Base-by-base conservation (phyloP, 2,329 filamentous ascomycete species). In the Helotiales sp. region DNA sequence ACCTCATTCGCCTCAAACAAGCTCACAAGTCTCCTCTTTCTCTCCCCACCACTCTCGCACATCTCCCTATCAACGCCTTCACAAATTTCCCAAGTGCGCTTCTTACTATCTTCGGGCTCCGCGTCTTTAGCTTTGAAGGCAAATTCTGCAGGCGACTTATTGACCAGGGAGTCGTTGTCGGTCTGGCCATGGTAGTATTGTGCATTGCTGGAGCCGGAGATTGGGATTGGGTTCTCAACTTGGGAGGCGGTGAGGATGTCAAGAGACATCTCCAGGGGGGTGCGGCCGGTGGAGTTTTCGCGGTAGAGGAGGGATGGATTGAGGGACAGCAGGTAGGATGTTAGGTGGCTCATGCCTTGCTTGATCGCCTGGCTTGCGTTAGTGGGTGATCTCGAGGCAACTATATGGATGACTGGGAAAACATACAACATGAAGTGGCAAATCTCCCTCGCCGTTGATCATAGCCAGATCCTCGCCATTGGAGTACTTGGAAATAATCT, bases 231-330 rank as follows among this genome's bases (percentile, higher is more conserved):
- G 6, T 68, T 43, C 8, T 69, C 63, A 17, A 75, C 69, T 54
- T 66, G 65, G 3, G 71, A 73, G 7, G 79, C 77, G 2, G 86
- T 79, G 67, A 84, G 83, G 1, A 78, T 77, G 61, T 91, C 88
- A 60, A 86, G 81, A 0, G 89, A 87, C 58, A 92, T 79, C 72
- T 96, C 92, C 30, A 85, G 82, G 0, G 92, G 90, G 0, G 92
- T 96, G 17, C 86, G 84, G 1, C 93, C 93, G 0, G 91, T 91
- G 0, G 91, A 87, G 71, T 94, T 94, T 76, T 96, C 93, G 24
- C 89, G 86, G 71, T 86, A 84, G 11, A 93, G 78, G 2, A 91
- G 73, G 0, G 61, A 28, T 0, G 75, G 69, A 2, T 75, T 73
- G 11, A 71, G 69, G 3, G 62, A 59, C 11, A 77, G 66, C 50